Evolutionary conservation across 345 rosid species (phyloP).

Genomic region (Aquilaria sinensis): DNA sequence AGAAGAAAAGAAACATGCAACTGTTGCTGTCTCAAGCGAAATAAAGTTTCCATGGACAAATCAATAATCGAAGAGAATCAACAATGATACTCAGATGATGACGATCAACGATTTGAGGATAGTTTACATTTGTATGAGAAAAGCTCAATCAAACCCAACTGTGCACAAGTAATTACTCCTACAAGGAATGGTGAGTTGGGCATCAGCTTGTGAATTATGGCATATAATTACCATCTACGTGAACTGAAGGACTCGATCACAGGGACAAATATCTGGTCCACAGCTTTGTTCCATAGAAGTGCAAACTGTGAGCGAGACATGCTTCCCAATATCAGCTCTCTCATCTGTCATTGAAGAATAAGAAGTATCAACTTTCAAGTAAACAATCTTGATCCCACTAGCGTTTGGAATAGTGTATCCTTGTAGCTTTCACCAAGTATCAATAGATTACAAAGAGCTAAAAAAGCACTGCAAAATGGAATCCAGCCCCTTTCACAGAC

Average conservation of each 20-base stretch:
- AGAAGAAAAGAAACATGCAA: no score
- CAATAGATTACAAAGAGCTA: no score
- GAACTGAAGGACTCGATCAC: conserved; percentile 57
- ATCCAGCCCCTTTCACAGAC: no score
- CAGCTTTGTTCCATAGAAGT: conserved; percentile 75
- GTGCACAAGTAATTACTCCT: background rate
- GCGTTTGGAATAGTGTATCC: no score
- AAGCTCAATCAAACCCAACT: background rate
- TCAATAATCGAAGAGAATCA: background rate
- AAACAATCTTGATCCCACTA: no score
- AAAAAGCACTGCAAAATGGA: no score
- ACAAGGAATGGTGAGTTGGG: no score
- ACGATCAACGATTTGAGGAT: conserved; percentile 2
- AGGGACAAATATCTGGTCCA: conserved; percentile 70
- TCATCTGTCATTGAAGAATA: conserved; percentile 23
- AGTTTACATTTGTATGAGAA: conserved; percentile 11
- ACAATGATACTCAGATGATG: conserved; percentile 1
- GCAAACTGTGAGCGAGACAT: conserved; percentile 47
- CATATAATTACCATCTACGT: conserved; percentile 47
- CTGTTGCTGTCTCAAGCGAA: no score
- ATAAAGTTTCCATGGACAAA: background rate
- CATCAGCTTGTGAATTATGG: background rate
- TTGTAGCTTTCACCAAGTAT: no score
- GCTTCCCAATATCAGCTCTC: conserved; percentile 53
- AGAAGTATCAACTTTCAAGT: no score